phyloP scores from a whole-genome alignment of 2,329 filamentous ascomycete species.

The Cephalotrichum gorgonifer region DNA sequence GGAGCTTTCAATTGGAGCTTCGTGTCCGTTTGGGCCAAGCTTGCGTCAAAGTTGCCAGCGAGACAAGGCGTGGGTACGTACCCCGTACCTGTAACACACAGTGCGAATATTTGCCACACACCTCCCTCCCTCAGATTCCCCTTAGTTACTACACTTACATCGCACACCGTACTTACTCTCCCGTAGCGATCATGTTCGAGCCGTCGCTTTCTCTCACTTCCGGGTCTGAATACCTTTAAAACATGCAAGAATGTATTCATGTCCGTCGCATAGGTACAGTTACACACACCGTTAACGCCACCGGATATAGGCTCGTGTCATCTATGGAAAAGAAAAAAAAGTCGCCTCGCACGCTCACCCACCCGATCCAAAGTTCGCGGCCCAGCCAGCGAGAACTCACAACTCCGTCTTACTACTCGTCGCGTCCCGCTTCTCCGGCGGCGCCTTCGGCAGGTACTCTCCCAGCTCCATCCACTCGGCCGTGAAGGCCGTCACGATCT shows the following conservation, averaged over 20 bases:
- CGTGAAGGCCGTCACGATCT: slow-evolving; percentile 71
- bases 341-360: too few relatives aligned
- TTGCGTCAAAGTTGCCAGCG: slow-evolving; percentile 6
- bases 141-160: background rate
- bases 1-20: slow-evolving; percentile 5
- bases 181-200: too few relatives aligned
- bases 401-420: slow-evolving; percentile 32
- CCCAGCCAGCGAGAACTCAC: background rate
- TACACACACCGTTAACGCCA: background rate
- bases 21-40: background rate
- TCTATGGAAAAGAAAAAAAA: background rate
- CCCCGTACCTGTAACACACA: background rate
- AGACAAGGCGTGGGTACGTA: slow-evolving; percentile 1
- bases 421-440: slow-evolving; percentile 33
- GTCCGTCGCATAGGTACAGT: too few relatives aligned
- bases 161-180: too few relatives aligned
- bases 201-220: too few relatives aligned
- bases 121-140: background rate
- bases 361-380: background rate
- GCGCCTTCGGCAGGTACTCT: slow-evolving; percentile 22
- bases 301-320: background rate
- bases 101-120: background rate
- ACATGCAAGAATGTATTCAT: background rate
- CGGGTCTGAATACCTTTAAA: background rate
- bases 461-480: slow-evolving; percentile 85